Base-by-base conservation (phyloP, 176 grass and related monocot genomes). In the Leersia perrieri region DNA sequence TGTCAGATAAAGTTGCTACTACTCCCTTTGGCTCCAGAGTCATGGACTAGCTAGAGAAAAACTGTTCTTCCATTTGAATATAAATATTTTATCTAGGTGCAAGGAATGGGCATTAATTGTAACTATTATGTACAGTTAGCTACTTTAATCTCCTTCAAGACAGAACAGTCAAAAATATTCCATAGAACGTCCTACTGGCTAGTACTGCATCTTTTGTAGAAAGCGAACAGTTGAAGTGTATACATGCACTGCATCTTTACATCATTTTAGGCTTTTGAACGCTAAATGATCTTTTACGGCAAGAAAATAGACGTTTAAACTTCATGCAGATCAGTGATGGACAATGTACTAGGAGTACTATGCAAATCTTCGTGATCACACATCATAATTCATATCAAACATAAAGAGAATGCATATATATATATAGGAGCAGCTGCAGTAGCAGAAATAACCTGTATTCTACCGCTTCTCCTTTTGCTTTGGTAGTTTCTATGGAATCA, bases 91-190 rank as follows among this genome's bases (percentile, higher is more conserved):
- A 36, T 57, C 16, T 28, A 44, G 22, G 32, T 29, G 4, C 71
- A 47, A 47, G 34, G 72, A 85, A 82, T 89, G 78, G 82, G 66
- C 72, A 32, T 38, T 44, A 82, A 57, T 66, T 85, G 45, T 79
- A 68, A 51, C 40, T 39, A 60, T 20, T 16, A 11, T 51, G 15
- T 16, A 11, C 25, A 27, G 76, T 42, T 67, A 11, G 22, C 55
- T 82, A 82, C 53, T 9, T 51, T 2, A 36, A 30, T 71, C 66
- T 36, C 26, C 26, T 5, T n/a, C 3, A 5, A 33, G 63, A 33
- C 49, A 66, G 6, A 83, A 66, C 18, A 35, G 3, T 39, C 58
- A 74, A 83, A 83, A 6, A 49, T 33, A 51, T n/a, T 66, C 27
- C 67, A 26, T n/a, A 53, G n/a, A 36, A 28, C 47, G 27, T 26